Evolutionary conservation across 257 asterid genomes (phyloP), one percentile per base, ranked within the genome.

Genomic region (Scutellaria baicalensis): DNA sequence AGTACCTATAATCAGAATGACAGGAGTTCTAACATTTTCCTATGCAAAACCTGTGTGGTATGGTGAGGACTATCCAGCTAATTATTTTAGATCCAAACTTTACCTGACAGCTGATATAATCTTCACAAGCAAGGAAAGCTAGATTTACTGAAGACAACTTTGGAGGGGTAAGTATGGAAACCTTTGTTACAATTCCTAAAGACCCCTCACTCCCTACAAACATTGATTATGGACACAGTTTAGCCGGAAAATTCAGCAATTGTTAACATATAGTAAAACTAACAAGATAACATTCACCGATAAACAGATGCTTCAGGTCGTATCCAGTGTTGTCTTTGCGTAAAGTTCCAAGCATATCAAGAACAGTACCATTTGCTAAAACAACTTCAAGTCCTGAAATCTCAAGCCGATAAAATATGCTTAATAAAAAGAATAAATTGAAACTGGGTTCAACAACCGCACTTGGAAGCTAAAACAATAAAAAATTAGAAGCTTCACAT

Each of bases 261-360:
- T 77, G 57, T 73, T 59, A 54, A 45, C 50, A 72, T 40, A 70
- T 16, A 61, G 33, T 72, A 57, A 61, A 70, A 62, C 23, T 42
- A 75, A 66, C 8, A 66, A 73, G 57, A 60, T 18, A 64, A 69
- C 64, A 27, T 66, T 83, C 76, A 89, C 99, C 99, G 64, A 93
- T 91, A 76, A 93, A 93, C 84, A 93, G 84, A 83, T 93, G 99
- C 83, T 93, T 93, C 81, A 93, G 80, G 86, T 93, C 99, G 65
- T 93, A 93, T 76, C 99, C 99, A 16, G 99, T 93, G 78, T 91
- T 93, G 82, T 93, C 99, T 79, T 93, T 93, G 68, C 99, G 89
- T 75, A 93, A 79, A 65, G 95, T 89, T 58, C 97, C 93, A 61
- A 93, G 97, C 95, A 93, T 87, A 77, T 93, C 96, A 76, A 93